Evolutionary conservation across 139 green algal species (phyloP), one percentile per base, ranked within the genome.

Genomic region (Astrephomene gubernaculifera): DNA sequence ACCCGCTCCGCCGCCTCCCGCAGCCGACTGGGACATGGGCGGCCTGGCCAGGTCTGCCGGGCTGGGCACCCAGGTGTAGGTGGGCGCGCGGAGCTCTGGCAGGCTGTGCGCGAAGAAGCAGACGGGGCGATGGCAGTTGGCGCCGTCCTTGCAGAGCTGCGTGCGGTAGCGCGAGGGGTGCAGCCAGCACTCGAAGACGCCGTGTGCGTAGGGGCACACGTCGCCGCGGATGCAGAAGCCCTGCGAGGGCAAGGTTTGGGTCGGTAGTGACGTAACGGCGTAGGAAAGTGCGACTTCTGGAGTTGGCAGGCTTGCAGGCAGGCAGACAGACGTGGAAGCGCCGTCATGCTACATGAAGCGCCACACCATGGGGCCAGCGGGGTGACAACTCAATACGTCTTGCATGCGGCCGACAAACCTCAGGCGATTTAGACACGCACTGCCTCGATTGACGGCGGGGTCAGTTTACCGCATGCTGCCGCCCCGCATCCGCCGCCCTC

Each of bases 111-210:
- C 93, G 81, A 98, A 98, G 90, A 98, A 98, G 91, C 95, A 98
- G 9, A 98, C 94, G 6, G 91, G 90, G 31, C 94, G 92, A 29
- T 86, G 68, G 88, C 96, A 97, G 60, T 89, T 89, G 36, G 76
- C 45, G 5, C 94, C 94, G 83, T 97, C 94, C 90, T 96, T 98
- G 90, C 95, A 97, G n/a, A 96, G 92, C 89, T 96, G 93, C 3
- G 95, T 98, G 82, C 96, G 88, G 86, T 97, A 98, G 72, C 92
- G 91, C 31, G 90, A 90, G 2, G 96, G 96, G 90, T 98, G 96
- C 85, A 98, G 94, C 93, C 95, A 97, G 92, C 87, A 93, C 90
- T 98, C 96, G 86, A 97, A 98, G n/a, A 96, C 94, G 70, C 96
- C 96, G 83, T 98, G 96, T 0, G 94, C 91, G 88, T 96, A 98